Conservation (phyloP, 176 grass and related monocot genomes). For the Zea luxurians region DNA sequence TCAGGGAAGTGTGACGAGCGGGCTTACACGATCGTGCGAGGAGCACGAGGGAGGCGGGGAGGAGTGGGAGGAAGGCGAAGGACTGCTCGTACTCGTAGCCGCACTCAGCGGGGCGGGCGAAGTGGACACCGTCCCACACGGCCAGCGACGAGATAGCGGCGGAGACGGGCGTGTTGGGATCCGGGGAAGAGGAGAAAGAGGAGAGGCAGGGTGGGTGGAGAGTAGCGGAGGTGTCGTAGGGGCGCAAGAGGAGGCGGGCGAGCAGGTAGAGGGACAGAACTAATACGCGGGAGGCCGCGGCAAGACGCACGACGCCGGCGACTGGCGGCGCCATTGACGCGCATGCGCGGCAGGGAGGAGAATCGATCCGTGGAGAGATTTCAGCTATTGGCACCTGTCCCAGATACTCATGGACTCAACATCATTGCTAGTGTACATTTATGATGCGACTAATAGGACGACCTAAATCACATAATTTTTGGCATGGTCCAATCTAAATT, state of each 20-base stretch:
- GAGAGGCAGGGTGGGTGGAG: slow-evolving; percentile 69
- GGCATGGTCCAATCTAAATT: too few relatives aligned
- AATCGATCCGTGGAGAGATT: too few relatives aligned
- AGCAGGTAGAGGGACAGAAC: slow-evolving; percentile 59
- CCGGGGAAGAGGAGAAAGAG: not conserved
- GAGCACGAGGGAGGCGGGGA: slow-evolving; percentile 60
- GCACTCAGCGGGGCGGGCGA: slow-evolving; percentile 74
- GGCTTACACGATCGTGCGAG: slow-evolving; percentile 68
- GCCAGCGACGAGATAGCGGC: slow-evolving; percentile 58
- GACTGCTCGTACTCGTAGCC: slow-evolving; percentile 98
- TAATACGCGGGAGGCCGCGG: slow-evolving; percentile 55
- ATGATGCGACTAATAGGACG: too few relatives aligned
- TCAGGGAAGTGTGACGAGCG: not conserved
- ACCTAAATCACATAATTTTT: too few relatives aligned
- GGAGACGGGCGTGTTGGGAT: not conserved
- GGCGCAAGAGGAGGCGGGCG: slow-evolving; percentile 65
- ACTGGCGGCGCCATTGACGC: not conserved
- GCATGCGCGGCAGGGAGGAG: not conserved
- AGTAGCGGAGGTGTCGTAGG: slow-evolving; percentile 86
- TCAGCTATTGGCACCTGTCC: too few relatives aligned
- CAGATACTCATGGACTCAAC: too few relatives aligned
- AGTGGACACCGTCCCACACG: slow-evolving; percentile 92
- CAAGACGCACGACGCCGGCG: slow-evolving; percentile 43
- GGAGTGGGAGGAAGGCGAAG: slow-evolving; percentile 81
- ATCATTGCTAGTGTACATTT: too few relatives aligned